phyloP scores from a whole-genome alignment of 306 rosid genomes.

The Rosa lucieae region DNA sequence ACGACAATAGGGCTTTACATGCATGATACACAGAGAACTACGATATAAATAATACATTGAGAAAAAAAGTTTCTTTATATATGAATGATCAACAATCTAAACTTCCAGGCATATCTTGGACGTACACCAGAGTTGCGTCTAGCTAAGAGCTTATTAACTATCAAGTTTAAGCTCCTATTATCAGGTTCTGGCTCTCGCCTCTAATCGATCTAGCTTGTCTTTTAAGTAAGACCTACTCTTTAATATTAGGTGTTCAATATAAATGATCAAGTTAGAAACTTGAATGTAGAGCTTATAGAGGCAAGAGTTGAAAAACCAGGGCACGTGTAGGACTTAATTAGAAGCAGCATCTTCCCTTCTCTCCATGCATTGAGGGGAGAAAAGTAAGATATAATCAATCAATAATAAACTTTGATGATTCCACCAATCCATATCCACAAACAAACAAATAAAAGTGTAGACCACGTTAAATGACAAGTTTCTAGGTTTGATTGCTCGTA shows the following conservation, averaged over 20 bases:
- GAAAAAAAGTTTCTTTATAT: neutral
- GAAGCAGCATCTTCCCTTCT: slow-evolving; percentile 9
- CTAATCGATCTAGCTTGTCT: neutral
- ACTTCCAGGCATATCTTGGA: neutral
- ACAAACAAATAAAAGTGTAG: neutral
- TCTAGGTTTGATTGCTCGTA: neutral
- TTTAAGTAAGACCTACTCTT: no score
- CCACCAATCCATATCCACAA: neutral
- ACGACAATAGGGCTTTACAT: neutral
- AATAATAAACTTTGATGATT: neutral
- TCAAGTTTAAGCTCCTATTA: neutral
- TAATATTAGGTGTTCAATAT: neutral
- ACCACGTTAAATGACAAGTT: neutral
- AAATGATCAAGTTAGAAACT: neutral
- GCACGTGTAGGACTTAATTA: slow-evolving; percentile 9
- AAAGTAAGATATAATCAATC: neutral
- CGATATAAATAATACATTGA: neutral
- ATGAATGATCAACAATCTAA: neutral
- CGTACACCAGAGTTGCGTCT: neutral
- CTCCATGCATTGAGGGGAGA: slow-evolving; percentile 18
- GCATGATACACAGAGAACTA: neutral
- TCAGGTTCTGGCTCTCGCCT: neutral
- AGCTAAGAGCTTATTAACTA: neutral
- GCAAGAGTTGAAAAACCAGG: slow-evolving; percentile 7
- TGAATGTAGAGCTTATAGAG: neutral